Conservation (phyloP, 306 rosid genomes). For the Crotalaria pallida region DNA sequence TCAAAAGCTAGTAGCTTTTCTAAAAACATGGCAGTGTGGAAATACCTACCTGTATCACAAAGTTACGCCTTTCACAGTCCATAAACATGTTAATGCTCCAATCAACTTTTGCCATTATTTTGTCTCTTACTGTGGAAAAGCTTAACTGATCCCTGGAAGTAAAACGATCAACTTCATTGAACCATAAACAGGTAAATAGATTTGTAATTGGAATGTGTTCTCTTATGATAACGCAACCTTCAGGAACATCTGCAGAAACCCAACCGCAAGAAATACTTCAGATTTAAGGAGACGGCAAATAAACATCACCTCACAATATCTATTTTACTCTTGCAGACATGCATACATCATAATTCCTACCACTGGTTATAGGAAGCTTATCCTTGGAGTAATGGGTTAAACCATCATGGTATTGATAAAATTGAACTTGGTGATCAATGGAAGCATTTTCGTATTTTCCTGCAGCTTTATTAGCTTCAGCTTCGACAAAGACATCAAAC, state of each 20-base stretch:
- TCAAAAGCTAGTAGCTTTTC: not conserved
- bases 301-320: conserved; percentile 11
- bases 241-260: conserved; percentile 84
- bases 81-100: conserved; percentile 83
- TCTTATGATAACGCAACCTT: conserved; percentile 87
- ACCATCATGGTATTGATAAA: conserved; percentile 73
- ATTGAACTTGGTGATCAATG: conserved; percentile 73
- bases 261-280: conserved; percentile 20
- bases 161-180: conserved; percentile 95
- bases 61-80: conserved; percentile 96
- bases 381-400: conserved; percentile 69
- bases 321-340: conserved; percentile 17
- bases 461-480: conserved; percentile 92
- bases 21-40: conserved; percentile 1
- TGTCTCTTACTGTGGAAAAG: conserved; percentile 89
- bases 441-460: conserved; percentile 87
- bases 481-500: conserved; percentile 89
- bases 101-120: conserved; percentile 60
- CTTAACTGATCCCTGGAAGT: conserved; percentile 96
- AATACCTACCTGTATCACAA: conserved; percentile 73
- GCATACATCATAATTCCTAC: conserved; percentile 36
- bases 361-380: conserved; percentile 92
- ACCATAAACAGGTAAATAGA: conserved; percentile 94
- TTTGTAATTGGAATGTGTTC: conserved; percentile 90
- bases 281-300: not conserved